Percentiles rank a stretch among this genome's conserved stretches.
Conservation (phyloP, 2,329 filamentous ascomycete genomes). For the Stylonectria norvegica region DNA sequence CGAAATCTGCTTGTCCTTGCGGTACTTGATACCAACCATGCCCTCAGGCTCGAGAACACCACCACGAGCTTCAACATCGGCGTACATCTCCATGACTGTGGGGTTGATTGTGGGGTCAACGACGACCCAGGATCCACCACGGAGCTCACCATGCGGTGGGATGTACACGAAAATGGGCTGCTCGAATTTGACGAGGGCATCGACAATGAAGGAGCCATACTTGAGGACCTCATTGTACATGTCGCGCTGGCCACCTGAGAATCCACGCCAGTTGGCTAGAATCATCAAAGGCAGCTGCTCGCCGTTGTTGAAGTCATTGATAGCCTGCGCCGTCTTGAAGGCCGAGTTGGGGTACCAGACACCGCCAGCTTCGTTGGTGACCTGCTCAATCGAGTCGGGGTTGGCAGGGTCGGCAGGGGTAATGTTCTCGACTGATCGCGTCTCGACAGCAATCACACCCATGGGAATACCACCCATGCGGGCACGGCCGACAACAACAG, state of each 20-base stretch:
- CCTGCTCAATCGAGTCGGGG: slow-evolving; percentile 95
- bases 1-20: slow-evolving; percentile 92
- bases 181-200: slow-evolving; percentile 96
- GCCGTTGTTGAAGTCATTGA: slow-evolving; percentile 98
- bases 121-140: slow-evolving; percentile 98
- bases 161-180: slow-evolving; percentile 99
- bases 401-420: slow-evolving; percentile 96
- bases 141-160: slow-evolving; percentile 90
- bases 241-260: slow-evolving; percentile 98
- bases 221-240: slow-evolving; percentile 99
- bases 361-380: slow-evolving; percentile 91
- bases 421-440: slow-evolving; percentile 92
- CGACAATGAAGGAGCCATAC: slow-evolving; percentile 98
- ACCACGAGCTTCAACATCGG: slow-evolving; percentile 88
- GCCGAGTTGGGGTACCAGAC: slow-evolving; percentile 99
- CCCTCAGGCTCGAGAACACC: slow-evolving; percentile 97
- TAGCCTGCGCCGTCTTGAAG: slow-evolving; percentile 98
- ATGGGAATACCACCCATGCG: slow-evolving; percentile 95
- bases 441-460: slow-evolving; percentile 97
- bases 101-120: slow-evolving; percentile 98
- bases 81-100: slow-evolving; percentile 98
- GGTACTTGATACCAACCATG: slow-evolving; percentile 98
- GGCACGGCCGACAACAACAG: slow-evolving; percentile 93
- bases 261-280: slow-evolving; percentile 99
- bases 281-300: slow-evolving; percentile 99